Evolutionary conservation across 2,329 filamentous ascomycete species (phyloP).

Genomic region (Akanthomyces muscarius): DNA sequence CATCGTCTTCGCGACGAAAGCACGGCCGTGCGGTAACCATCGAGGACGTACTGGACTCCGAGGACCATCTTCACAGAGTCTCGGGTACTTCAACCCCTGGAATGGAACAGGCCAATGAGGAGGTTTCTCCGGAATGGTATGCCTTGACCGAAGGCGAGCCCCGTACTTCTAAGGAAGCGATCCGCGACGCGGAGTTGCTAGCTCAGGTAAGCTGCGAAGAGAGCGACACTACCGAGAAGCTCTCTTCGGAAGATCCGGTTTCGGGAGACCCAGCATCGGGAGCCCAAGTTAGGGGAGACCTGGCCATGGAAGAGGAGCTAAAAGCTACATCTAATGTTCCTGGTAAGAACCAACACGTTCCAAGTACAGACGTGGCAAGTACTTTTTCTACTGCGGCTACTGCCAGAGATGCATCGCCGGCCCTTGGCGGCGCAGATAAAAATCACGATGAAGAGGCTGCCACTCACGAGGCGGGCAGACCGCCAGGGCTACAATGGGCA

Average conservation of each 20-base stretch:
- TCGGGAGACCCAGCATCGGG: background rate
- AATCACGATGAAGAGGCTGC: background rate
- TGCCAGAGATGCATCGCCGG: background rate
- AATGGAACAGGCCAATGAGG: background rate
- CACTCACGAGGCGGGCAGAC: background rate
- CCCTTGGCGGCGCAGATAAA: background rate
- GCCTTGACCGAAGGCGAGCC: background rate
- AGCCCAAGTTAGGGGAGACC: background rate
- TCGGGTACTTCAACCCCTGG: background rate
- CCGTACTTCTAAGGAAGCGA: background rate
- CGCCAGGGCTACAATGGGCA: background rate
- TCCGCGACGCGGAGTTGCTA: background rate
- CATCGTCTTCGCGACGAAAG: conserved; percentile 9
- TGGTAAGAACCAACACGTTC: background rate
- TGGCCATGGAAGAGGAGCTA: background rate
- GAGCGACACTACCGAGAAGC: background rate
- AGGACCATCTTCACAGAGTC: conserved; percentile 3
- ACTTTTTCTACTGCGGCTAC: background rate
- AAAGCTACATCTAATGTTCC: background rate
- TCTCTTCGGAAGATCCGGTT: background rate
- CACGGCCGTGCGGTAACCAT: conserved; percentile 7
- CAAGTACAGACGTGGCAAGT: background rate
- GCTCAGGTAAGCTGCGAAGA: background rate
- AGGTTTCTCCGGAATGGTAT: conserved; percentile 9
- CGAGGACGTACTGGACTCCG: conserved; percentile 8